Conservation (phyloP, 495 filamentous ascomycete species). For the Podospora comata region DNA sequence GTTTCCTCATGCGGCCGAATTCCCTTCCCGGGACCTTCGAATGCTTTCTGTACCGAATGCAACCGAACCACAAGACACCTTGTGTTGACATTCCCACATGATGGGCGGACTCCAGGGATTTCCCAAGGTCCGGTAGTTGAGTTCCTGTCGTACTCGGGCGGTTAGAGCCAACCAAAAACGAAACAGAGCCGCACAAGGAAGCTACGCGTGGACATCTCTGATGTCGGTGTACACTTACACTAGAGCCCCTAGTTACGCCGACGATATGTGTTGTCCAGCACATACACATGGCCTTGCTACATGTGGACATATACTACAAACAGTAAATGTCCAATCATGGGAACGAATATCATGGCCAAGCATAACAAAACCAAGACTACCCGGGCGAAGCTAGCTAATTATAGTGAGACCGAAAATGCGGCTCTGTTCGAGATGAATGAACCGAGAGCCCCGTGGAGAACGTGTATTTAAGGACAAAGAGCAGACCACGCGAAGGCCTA, state of each 20-base stretch:
- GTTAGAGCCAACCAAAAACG: background rate
- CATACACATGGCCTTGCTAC: background rate
- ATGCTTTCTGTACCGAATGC: background rate
- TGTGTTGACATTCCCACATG: background rate
- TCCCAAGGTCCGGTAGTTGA: background rate
- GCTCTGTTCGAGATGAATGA: background rate
- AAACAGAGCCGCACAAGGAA: background rate
- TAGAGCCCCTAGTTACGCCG: background rate
- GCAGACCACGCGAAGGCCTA: background rate
- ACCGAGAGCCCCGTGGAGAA: background rate
- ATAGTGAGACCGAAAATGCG: background rate
- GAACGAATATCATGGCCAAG: background rate
- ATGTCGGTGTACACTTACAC: background rate
- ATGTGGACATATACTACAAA: background rate
- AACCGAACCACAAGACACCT: background rate
- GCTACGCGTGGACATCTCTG: background rate
- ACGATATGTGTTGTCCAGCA: background rate
- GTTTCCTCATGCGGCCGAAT: slow-evolving; percentile 6
- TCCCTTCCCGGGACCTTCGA: background rate
- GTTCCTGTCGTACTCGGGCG: background rate
- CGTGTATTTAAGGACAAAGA: background rate
- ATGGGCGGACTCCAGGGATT: background rate
- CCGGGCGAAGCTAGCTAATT: background rate
- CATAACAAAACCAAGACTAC: background rate
- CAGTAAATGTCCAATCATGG: background rate